Percentiles rank a stretch among this genome's conserved stretches.
Conservation (phyloP, 495 filamentous ascomycete genomes). For the Lasiosphaeria miniovina region DNA sequence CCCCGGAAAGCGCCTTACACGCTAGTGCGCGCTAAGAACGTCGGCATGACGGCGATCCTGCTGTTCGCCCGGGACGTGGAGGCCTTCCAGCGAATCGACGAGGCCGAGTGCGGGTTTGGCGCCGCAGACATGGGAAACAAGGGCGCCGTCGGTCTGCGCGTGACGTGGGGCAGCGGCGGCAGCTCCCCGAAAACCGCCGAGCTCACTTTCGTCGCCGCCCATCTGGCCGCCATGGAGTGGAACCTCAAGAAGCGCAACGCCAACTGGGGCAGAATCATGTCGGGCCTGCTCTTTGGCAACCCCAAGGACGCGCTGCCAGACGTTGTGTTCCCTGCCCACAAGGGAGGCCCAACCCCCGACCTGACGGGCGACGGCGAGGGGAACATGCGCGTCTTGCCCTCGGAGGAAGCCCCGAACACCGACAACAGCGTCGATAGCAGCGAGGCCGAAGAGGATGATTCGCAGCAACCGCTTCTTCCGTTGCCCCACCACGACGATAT, state of each 20-base stretch:
- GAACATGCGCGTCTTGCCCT: not conserved
- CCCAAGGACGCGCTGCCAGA: conserved; percentile 30
- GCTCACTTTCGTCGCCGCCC: conserved; percentile 83
- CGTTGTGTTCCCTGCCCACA: conserved; percentile 15
- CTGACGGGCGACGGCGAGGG: conserved; percentile 16
- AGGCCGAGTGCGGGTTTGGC: conserved; percentile 77
- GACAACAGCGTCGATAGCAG: conserved; percentile 14
- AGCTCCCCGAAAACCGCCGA: conserved; percentile 45
- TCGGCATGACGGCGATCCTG: conserved; percentile 87
- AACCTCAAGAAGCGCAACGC: conserved; percentile 67
- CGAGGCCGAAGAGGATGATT: conserved; percentile 31
- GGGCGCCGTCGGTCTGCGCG: conserved; percentile 76
- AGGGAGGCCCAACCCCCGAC: conserved; percentile 15
- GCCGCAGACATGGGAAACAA: conserved; percentile 90
- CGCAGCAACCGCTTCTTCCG: conserved; percentile 12
- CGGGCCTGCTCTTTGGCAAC: conserved; percentile 69
- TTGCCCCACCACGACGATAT: conserved; percentile 8
- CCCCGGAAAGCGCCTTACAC: conserved; percentile 35
- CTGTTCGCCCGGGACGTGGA: conserved; percentile 64
- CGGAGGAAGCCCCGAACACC: not conserved
- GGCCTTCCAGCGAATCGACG: conserved; percentile 58
- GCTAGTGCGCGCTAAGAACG: conserved; percentile 57
- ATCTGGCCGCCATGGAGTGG: conserved; percentile 82
- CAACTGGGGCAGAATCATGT: conserved; percentile 81
- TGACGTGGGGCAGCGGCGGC: conserved; percentile 44